phyloP scores from a whole-genome alignment of 192 early-diverging fungal genomes.

The Backusella parvicylindrica region DNA sequence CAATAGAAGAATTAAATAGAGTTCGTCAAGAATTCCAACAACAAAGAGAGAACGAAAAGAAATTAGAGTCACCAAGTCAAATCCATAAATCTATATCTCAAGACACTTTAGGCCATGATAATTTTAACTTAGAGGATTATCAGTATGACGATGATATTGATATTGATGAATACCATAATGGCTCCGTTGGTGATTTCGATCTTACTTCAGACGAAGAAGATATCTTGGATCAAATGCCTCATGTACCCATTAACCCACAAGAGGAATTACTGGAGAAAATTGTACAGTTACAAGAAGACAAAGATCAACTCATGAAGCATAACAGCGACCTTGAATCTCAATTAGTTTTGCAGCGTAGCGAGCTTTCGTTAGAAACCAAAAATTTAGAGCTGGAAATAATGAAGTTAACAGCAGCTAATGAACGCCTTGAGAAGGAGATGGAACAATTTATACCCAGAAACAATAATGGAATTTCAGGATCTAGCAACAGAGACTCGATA shows the following conservation, averaged over 20 bases:
- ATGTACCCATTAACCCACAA: neutral
- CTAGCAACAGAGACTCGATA: neutral
- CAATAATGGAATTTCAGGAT: neutral
- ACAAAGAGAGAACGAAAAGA: neutral
- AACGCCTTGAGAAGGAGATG: slow-evolving; percentile 37
- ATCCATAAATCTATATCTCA: neutral
- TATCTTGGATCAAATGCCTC: neutral
- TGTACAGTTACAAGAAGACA: slow-evolving; percentile 18
- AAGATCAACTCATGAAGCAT: slow-evolving; percentile 23
- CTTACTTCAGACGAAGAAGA: neutral
- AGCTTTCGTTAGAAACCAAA: slow-evolving; percentile 22
- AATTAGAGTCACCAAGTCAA: neutral
- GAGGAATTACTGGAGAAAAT: slow-evolving; percentile 20
- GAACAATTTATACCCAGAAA: slow-evolving; percentile 33
- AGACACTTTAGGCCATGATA: neutral
- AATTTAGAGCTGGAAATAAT: slow-evolving; percentile 28
- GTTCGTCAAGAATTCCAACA: neutral
- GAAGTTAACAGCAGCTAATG: slow-evolving; percentile 32
- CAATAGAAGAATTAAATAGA: neutral
- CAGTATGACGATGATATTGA: neutral
- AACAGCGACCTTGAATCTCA: slow-evolving; percentile 30
- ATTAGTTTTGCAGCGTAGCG: slow-evolving; percentile 18
- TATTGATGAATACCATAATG: neutral
- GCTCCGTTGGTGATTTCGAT: neutral
- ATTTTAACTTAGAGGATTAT: neutral